phyloP scores from a whole-genome alignment of 169 alveolate species.

The Eimeria sp. region DNA sequence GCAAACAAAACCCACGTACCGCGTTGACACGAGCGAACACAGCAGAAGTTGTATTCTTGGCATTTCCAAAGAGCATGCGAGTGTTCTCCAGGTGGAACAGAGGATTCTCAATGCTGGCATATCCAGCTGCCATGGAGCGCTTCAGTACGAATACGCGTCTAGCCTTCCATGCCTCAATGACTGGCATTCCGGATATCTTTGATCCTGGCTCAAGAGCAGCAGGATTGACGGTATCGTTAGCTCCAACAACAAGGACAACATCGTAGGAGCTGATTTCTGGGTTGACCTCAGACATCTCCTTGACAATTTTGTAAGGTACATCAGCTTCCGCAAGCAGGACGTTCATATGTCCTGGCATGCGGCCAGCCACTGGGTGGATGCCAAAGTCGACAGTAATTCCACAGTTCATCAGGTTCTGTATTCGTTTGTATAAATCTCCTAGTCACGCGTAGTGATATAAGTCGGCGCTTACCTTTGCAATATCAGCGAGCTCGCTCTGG shows the following conservation, averaged over 20 bases:
- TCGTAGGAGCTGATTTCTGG: constrained; percentile 89
- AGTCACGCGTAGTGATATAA: neutral
- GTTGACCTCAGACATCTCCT: constrained; percentile 97
- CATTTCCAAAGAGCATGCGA: constrained; percentile 95
- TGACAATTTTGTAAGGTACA: constrained; percentile 96
- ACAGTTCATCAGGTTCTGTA: constrained; percentile 86
- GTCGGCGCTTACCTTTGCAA: constrained; percentile 65
- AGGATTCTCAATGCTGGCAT: constrained; percentile 97
- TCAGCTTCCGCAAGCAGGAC: constrained; percentile 98
- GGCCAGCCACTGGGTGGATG: constrained; percentile 99
- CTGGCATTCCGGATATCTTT: constrained; percentile 98
- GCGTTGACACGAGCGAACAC: constrained; percentile 86
- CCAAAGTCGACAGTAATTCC: constrained; percentile 95
- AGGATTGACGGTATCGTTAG: constrained; percentile 97
- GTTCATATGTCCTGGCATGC: constrained; percentile 98
- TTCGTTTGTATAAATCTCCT: neutral
- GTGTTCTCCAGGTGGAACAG: constrained; percentile 93
- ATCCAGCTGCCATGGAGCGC: constrained; percentile 97
- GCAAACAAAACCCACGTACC: neutral
- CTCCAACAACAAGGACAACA: constrained; percentile 96
- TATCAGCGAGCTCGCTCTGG: constrained; percentile 85
- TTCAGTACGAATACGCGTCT: constrained; percentile 93
- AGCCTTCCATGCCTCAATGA: constrained; percentile 97
- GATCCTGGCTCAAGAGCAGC: constrained; percentile 95
- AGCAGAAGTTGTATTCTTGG: constrained; percentile 90